phyloP scores from a whole-genome alignment of 73 alveolate species.

The Uronychia setigera region DNA sequence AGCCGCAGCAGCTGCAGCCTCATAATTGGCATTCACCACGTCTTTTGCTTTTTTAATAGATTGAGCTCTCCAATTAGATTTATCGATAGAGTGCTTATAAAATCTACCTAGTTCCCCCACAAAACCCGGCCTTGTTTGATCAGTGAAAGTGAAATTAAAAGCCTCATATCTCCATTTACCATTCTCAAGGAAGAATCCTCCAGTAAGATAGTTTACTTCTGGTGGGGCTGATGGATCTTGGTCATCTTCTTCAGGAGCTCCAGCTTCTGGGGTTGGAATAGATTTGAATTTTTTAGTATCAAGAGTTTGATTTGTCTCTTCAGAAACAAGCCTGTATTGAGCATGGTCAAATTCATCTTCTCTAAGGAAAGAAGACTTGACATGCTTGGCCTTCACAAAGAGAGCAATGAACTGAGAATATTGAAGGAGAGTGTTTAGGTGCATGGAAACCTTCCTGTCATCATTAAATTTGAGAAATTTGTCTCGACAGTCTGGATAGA shows the following conservation, averaged over 20 bases:
- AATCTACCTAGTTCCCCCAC: slow-evolving; percentile 1
- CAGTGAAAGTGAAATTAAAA: neutral
- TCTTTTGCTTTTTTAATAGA: neutral
- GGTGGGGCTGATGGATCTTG: slow-evolving; percentile 18
- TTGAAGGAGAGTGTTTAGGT: neutral
- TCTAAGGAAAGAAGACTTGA: neutral
- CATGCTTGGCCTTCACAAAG: neutral
- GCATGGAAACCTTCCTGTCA: slow-evolving; percentile 31
- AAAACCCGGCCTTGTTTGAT: slow-evolving; percentile 6
- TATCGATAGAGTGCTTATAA: neutral
- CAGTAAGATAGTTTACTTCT: slow-evolving; percentile 2
- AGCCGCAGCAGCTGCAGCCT: slow-evolving; percentile 35
- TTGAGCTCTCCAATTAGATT: neutral
- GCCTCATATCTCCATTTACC: slow-evolving; percentile 27
- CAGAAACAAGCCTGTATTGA: slow-evolving; percentile 25
- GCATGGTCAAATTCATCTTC: slow-evolving; percentile 20
- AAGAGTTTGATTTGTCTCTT: slow-evolving; percentile 23
- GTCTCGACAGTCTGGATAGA: neutral
- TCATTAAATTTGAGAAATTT: slow-evolving; percentile 19
- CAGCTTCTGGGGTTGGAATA: slow-evolving; percentile 21
- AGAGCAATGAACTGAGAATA: neutral
- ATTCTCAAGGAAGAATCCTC: slow-evolving; percentile 1
- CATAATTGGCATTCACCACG: neutral
- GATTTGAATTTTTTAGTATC: slow-evolving; percentile 6
- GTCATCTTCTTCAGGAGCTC: slow-evolving; percentile 18